Conservation (phyloP, 2,329 filamentous ascomycete species). For the Sporothrix pallida region DNA sequence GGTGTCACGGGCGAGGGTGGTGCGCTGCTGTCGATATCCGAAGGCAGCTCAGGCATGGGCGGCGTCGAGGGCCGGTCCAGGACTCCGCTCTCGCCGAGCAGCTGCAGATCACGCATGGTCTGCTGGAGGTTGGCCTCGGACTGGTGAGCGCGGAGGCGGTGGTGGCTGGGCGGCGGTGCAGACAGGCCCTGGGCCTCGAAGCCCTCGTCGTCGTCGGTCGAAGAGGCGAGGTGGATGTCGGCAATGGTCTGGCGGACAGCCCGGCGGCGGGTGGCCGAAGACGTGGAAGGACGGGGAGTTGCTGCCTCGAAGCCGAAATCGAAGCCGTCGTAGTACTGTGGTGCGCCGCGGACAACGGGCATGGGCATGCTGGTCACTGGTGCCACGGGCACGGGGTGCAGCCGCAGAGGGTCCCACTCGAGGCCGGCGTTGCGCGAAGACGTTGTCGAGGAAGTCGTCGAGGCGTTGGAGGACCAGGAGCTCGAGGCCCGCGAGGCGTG, state of each 20-base stretch:
- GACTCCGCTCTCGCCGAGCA: constrained; percentile 1
- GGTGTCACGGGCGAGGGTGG: constrained; percentile 36
- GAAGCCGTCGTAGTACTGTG: constrained; percentile 40
- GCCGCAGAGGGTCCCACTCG: constrained; percentile 46
- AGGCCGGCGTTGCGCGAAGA: constrained; percentile 28
- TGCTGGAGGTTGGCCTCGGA: constrained; percentile 33
- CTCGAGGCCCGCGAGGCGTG: constrained; percentile 39
- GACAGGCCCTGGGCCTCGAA: constrained; percentile 34
- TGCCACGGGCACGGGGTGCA: constrained; percentile 41
- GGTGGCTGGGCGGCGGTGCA: constrained; percentile 36
- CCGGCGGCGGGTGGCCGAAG: constrained; percentile 9
- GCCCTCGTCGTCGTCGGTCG: constrained; percentile 33
- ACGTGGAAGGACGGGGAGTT: background rate
- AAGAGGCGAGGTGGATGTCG: constrained; percentile 35
- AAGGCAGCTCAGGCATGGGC: constrained; percentile 28
- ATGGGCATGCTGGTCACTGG: constrained; percentile 31
- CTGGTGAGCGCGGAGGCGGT: constrained; percentile 32
- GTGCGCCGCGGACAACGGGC: constrained; percentile 27
- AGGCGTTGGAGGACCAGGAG: constrained; percentile 36
- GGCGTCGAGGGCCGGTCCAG: constrained; percentile 28
- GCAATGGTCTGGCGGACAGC: constrained; percentile 35
- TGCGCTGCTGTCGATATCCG: constrained; percentile 18
- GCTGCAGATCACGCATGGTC: constrained; percentile 21
- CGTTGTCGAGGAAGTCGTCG: constrained; percentile 25
- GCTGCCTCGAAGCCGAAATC: constrained; percentile 44